These are phyloP conservation scores for Arthromyces matolae DNA, from an alignment of 768 basidiomycete species.

Conservation along the genomic window DNA sequence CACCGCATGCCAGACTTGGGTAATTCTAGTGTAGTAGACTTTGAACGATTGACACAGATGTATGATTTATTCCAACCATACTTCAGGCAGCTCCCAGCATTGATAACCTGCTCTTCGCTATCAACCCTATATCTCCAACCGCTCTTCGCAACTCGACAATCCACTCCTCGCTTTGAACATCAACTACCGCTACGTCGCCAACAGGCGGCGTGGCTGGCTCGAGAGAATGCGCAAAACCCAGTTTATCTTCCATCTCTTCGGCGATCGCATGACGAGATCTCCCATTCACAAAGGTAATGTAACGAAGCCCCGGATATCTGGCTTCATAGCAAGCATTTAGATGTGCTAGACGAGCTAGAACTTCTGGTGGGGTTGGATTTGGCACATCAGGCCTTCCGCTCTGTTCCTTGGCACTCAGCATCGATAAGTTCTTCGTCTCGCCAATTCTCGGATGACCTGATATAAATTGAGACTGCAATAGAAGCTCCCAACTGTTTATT, in stretches of 20 bases:
- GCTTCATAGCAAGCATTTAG: constrained; percentile 78
- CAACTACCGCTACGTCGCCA: constrained; percentile 34
- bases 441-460: constrained; percentile 89
- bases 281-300: constrained; percentile 92
- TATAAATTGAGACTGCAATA: constrained; percentile 60
- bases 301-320: constrained; percentile 70
- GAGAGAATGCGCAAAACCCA: constrained; percentile 51
- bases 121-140: constrained; percentile 65
- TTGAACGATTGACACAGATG: too few relatives aligned
- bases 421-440: constrained; percentile 70
- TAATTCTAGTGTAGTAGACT: too few relatives aligned
- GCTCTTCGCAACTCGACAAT: constrained; percentile 65
- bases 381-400: constrained; percentile 40
- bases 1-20: too few relatives aligned
- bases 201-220: constrained; percentile 39
- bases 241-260: constrained; percentile 72
- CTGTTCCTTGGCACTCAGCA: constrained; percentile 79
- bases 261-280: constrained; percentile 67
- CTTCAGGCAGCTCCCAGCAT: constrained; percentile 38
- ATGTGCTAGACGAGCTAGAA: constrained; percentile 66
- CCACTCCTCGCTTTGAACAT: constrained; percentile 50
- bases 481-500: constrained; percentile 50
- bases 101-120: constrained; percentile 67
- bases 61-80: constrained; percentile 5
- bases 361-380: constrained; percentile 63